A percentile compares a stretch with the other conserved stretches of the same genome.
Conservation (phyloP, 257 asterid genomes). For the Primulina huaijiensis region DNA sequence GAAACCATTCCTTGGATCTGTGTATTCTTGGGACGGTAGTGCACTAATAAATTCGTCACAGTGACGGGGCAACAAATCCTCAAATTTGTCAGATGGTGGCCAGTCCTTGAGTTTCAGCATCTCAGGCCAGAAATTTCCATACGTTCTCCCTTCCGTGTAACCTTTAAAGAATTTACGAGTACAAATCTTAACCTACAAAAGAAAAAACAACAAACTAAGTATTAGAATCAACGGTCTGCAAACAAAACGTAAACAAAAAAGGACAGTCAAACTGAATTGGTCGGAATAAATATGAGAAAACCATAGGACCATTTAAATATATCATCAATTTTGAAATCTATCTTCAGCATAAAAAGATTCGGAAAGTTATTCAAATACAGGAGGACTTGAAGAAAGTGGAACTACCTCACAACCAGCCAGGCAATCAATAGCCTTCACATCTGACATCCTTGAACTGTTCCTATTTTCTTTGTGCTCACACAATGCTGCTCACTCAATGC, state of each 20-base stretch:
- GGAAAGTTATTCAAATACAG: slow-evolving; percentile 15
- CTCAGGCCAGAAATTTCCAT: slow-evolving; percentile 82
- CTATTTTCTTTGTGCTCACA: slow-evolving; percentile 45
- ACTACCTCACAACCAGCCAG: slow-evolving; percentile 85
- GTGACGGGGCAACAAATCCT: slow-evolving; percentile 84
- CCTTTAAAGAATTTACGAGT: slow-evolving; percentile 77
- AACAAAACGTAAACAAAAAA: not conserved
- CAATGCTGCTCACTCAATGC: slow-evolving; percentile 76
- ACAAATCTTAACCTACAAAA: slow-evolving; percentile 61
- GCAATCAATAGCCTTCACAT: slow-evolving; percentile 85
- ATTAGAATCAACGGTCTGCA: slow-evolving; percentile 21
- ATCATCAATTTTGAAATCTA: not conserved
- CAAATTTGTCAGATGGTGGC: slow-evolving; percentile 94
- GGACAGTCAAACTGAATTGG: slow-evolving; percentile 3
- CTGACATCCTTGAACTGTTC: slow-evolving; percentile 47
- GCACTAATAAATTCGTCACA: slow-evolving; percentile 84
- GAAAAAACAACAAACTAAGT: slow-evolving; percentile 2
- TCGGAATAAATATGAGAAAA: not conserved
- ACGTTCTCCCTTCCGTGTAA: slow-evolving; percentile 67
- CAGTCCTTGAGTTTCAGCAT: slow-evolving; percentile 98
- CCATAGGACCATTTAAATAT: not conserved
- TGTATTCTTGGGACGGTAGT: slow-evolving; percentile 87
- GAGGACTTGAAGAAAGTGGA: slow-evolving; percentile 18
- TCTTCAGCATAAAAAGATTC: not conserved
- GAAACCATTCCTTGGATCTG: slow-evolving; percentile 74